A percentile compares a stretch with the other conserved stretches of the same genome.
Conservation (phyloP, 2,329 filamentous ascomycete species). For the Epichloe bromicola region DNA sequence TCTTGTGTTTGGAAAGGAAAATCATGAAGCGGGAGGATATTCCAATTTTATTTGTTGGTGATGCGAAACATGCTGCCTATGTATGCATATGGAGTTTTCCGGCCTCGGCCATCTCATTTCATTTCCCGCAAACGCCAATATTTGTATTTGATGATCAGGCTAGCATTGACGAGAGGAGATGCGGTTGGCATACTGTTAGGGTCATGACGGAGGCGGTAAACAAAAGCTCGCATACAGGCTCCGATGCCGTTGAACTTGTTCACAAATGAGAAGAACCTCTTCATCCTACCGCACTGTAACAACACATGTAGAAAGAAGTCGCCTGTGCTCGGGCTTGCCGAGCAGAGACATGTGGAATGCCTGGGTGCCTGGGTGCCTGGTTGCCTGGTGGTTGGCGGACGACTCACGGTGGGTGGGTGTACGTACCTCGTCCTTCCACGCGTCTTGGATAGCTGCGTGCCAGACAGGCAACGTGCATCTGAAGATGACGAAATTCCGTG, state of each 20-base stretch:
- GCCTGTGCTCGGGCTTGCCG: background rate
- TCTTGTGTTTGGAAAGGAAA: background rate
- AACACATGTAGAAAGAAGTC: too few relatives aligned
- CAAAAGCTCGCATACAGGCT: background rate
- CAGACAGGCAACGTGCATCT: too few relatives aligned
- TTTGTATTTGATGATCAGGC: background rate
- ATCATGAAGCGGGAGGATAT: background rate
- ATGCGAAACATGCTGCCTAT: background rate
- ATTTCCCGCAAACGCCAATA: too few relatives aligned
- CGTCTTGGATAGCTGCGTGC: too few relatives aligned
- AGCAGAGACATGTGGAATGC: background rate
- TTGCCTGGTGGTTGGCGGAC: too few relatives aligned
- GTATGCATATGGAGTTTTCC: background rate
- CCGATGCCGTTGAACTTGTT: background rate
- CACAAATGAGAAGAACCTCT: background rate
- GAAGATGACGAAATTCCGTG: too few relatives aligned
- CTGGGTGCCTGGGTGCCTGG: background rate
- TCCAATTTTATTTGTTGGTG: background rate
- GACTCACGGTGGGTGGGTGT: too few relatives aligned
- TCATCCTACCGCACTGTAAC: too few relatives aligned
- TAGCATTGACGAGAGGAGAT: background rate
- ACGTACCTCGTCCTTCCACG: too few relatives aligned
- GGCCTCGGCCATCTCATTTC: background rate
- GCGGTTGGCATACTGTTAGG: background rate
- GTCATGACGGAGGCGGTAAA: background rate